phyloP scores from a whole-genome alignment of 371 early-diverging fungal genomes.

The Thermomucor indicae-seudaticae region DNA sequence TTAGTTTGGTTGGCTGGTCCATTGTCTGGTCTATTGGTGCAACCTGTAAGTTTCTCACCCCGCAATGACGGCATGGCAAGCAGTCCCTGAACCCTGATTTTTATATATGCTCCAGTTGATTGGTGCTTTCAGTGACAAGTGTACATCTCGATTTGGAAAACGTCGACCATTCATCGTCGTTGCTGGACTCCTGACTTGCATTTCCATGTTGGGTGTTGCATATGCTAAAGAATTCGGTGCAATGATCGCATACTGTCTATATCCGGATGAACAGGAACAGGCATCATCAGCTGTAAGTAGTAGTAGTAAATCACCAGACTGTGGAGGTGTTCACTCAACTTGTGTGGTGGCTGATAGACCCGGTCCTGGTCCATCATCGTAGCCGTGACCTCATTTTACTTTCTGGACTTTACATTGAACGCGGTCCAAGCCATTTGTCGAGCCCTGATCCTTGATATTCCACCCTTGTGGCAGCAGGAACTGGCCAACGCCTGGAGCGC shows the following conservation, averaged over 20 bases:
- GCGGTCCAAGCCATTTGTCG: slow-evolving; percentile 68
- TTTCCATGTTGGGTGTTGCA: slow-evolving; percentile 61
- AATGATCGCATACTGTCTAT: slow-evolving; percentile 2
- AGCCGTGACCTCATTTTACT: slow-evolving; percentile 70
- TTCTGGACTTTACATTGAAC: slow-evolving; percentile 77
- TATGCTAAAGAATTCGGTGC: slow-evolving; percentile 55
- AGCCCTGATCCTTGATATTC: slow-evolving; percentile 71
- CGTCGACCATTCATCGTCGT: slow-evolving; percentile 52
- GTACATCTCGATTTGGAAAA: slow-evolving; percentile 49
- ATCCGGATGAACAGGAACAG: neutral
- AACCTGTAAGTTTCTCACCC: slow-evolving; percentile 23
- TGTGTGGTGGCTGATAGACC: slow-evolving; percentile 27
- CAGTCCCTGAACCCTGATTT: too few species aligned
- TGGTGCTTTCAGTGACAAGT: slow-evolving; percentile 56
- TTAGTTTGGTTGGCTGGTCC: slow-evolving; percentile 82
- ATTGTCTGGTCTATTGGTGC: slow-evolving; percentile 53
- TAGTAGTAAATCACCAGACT: slow-evolving; percentile 2
- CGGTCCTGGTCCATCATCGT: slow-evolving; percentile 49
- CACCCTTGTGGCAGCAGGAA: slow-evolving; percentile 67
- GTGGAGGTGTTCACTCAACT: neutral
- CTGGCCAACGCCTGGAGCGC: slow-evolving; percentile 70
- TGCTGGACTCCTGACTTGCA: slow-evolving; percentile 49
- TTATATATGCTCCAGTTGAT: slow-evolving; percentile 32
- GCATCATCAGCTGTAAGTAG: slow-evolving; percentile 1
- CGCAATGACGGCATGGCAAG: too few species aligned